phyloP scores from a whole-genome alignment of 192 early-diverging fungal species.

The Umbelopsis isabellina region DNA sequence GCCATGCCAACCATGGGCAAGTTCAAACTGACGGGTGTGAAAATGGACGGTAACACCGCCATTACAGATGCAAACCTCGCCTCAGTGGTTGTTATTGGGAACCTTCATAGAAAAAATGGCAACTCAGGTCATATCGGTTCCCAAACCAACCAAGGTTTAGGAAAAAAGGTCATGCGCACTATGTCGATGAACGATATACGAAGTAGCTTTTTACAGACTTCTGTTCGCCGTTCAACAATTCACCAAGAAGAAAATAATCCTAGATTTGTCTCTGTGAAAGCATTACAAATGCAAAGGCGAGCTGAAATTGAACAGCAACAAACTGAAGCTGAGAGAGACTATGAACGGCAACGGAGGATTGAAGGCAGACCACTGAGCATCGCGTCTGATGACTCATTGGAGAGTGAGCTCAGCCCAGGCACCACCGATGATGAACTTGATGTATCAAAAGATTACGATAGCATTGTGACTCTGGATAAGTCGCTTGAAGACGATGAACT shows the following conservation, averaged over 20 bases:
- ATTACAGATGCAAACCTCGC: constrained; percentile 29
- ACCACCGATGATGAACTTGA: constrained; percentile 35
- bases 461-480: not conserved
- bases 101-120: constrained; percentile 8
- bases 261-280: constrained; percentile 16
- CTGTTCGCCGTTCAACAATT: not conserved
- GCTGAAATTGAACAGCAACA: constrained; percentile 12
- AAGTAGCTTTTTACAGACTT: not conserved
- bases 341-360: not conserved
- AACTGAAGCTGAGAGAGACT: constrained; percentile 3
- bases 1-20: constrained; percentile 23
- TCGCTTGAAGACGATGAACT: constrained; percentile 26
- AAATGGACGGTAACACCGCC: constrained; percentile 32
- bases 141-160: not conserved
- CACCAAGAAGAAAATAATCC: not conserved
- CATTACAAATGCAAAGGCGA: constrained; percentile 18
- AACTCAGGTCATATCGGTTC: not conserved
- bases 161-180: not conserved
- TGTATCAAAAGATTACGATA: constrained; percentile 12
- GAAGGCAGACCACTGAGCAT: constrained; percentile 13
- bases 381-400: constrained; percentile 35
- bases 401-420: constrained; percentile 35
- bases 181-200: constrained; percentile 1
- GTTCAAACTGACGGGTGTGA: constrained; percentile 27
- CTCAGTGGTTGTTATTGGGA: constrained; percentile 43